A percentile compares a stretch with the other conserved stretches of the same genome.
phyloP scores from a whole-genome alignment of 1,284 basidiomycete genomes.

The Boletus austroedulis region DNA sequence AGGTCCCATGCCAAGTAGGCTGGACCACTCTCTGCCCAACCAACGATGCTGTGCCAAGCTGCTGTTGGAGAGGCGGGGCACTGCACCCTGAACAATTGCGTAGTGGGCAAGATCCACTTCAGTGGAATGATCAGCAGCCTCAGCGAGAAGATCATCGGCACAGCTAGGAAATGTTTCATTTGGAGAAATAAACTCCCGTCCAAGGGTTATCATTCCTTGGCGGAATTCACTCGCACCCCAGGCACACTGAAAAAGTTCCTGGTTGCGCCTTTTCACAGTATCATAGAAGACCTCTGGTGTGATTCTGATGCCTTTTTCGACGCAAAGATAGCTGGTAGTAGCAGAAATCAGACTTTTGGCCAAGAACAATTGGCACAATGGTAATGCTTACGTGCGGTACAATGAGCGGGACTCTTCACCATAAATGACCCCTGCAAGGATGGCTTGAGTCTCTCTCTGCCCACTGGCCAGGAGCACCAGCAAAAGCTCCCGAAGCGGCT shows the following conservation, averaged over 20 bases:
- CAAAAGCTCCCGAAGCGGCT: background rate
- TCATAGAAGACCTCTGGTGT: background rate
- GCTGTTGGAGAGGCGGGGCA: background rate
- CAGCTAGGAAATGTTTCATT: too few relatives aligned
- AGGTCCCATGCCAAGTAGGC: background rate
- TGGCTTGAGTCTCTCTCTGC: background rate
- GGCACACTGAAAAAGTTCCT: too few relatives aligned
- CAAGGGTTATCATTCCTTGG: too few relatives aligned
- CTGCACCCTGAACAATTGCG: background rate
- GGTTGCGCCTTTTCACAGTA: background rate
- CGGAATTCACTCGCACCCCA: too few relatives aligned
- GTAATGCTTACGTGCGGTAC: background rate
- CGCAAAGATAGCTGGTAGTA: conserved; percentile 12
- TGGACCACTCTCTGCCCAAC: background rate
- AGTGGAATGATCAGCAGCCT: conserved; percentile 6
- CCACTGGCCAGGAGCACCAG: background rate
- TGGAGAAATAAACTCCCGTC: too few relatives aligned
- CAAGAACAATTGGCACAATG: too few relatives aligned
- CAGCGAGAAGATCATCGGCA: background rate
- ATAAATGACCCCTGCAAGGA: background rate
- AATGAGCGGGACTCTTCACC: background rate
- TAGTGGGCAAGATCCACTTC: background rate
- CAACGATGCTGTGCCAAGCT: background rate
- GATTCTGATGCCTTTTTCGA: background rate
- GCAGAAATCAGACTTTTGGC: background rate